Evolutionary conservation across 257 asterid species (phyloP), one percentile per base, ranked within the genome.

Genomic region (Forsythia suspensa): DNA sequence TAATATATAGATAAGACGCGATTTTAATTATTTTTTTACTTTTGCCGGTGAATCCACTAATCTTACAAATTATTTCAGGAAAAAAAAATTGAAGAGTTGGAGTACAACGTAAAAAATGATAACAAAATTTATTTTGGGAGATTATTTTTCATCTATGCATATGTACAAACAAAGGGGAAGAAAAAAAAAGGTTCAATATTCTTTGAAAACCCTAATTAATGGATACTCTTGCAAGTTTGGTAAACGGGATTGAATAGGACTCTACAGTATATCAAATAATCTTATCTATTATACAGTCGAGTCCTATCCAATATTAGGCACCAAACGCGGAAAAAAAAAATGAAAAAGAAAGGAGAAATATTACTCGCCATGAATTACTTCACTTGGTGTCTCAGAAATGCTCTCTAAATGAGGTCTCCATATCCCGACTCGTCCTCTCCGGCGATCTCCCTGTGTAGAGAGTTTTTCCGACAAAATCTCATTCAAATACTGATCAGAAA

Each of bases 331-430:
- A 24, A 38, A 39, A 72, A 81, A 68, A 70, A 70, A 1, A 46
- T 9, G 16, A 46, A 46, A 12, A 48, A 48, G 57, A 4, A 44
- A 44, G n/a, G 57, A 48, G 57, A 48, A 48, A 48, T 48, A 48
- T 48, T 48, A 48, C 24, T 55, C 24, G 65, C 65, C 77, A 75
- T 73, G 13, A 5, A 80, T 73, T 40, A 82, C 81, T 77, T 91
- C 97, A 10, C 75, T 71, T 55, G 89, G 84, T 48, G 92, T 85
- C 90, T 95, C 99, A 55, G 84, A 88, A 86, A 95, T 95, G 83
- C 99, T 95, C 81, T 91, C 92, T n/a, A 95, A 80, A 75, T 91
- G 94, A 7, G 99, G 99, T 52, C 98, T 84, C 99, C 99, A 95
- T 0, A 91, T 88, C 13, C 93, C 88, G 73, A 83, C 84, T 63